A percentile compares a stretch with the other conserved stretches of the same genome.
Conservation (phyloP, 2,329 filamentous ascomycete species). For the Arthroderma uncinatum region DNA sequence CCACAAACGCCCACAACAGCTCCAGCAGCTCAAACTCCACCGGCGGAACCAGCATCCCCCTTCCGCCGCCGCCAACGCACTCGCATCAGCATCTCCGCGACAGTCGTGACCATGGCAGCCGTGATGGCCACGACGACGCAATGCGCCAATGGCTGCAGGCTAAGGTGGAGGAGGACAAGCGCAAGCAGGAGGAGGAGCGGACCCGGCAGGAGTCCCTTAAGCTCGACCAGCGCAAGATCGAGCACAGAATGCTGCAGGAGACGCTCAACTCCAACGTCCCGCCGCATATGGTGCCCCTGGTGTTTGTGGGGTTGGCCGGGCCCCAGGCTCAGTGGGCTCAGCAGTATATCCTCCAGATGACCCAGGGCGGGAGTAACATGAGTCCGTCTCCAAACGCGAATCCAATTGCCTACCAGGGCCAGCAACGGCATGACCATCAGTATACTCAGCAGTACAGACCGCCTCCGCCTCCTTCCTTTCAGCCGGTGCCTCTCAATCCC, state of each 20-base stretch:
- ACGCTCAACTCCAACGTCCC: conserved; percentile 60
- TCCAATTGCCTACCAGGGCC: background rate
- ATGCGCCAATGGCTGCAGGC: conserved; percentile 62
- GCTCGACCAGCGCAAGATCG: conserved; percentile 60
- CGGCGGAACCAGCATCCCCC: conserved; percentile 33
- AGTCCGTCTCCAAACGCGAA: conserved; percentile 15
- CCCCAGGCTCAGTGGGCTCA: conserved; percentile 57
- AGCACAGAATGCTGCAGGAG: conserved; percentile 60
- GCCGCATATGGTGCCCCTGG: conserved; percentile 60
- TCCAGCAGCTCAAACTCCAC: conserved; percentile 24
- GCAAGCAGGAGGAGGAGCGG: conserved; percentile 63
- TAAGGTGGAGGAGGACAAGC: conserved; percentile 60
- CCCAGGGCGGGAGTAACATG: conserved; percentile 40
- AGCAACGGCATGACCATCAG: background rate
- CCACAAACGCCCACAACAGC: background rate
- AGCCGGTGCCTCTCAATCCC: background rate
- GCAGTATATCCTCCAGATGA: conserved; percentile 46
- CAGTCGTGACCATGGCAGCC: background rate
- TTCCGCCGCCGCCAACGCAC: conserved; percentile 54
- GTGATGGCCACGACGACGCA: conserved; percentile 45
- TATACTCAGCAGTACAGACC: conserved; percentile 1
- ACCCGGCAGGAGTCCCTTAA: conserved; percentile 52
- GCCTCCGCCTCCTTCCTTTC: background rate
- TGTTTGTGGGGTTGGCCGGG: conserved; percentile 62
- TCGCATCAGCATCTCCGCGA: conserved; percentile 43